Conservation (phyloP, 352 stramenopile species). For the Phytophthora cactorum region DNA sequence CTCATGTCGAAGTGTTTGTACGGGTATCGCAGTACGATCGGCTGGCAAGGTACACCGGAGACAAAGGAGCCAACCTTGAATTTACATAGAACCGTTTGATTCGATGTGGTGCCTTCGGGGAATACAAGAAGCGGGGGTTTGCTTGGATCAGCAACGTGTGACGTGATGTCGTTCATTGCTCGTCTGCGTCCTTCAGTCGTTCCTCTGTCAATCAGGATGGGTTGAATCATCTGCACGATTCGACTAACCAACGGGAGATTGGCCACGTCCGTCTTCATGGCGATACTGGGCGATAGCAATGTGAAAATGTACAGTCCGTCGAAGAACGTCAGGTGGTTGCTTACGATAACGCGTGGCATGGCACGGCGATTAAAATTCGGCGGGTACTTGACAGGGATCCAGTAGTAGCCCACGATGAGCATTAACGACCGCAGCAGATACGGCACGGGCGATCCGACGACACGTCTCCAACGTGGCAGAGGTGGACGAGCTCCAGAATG, state of each 20-base stretch:
- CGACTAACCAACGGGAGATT: slow-evolving; percentile 61
- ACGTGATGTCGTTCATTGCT: slow-evolving; percentile 65
- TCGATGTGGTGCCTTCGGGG: slow-evolving; percentile 76
- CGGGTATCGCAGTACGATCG: slow-evolving; percentile 68
- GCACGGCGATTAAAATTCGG: slow-evolving; percentile 30
- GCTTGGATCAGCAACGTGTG: slow-evolving; percentile 48
- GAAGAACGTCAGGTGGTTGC: slow-evolving; percentile 78
- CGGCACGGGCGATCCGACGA: slow-evolving; percentile 41
- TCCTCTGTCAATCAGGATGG: slow-evolving; percentile 70
- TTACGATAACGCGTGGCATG: slow-evolving; percentile 61
- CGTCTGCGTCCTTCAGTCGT: slow-evolving; percentile 55
- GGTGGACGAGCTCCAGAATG: slow-evolving; percentile 30
- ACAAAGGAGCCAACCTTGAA: slow-evolving; percentile 82
- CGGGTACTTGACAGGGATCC: slow-evolving; percentile 56
- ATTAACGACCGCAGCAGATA: slow-evolving; percentile 56
- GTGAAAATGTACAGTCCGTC: slow-evolving; percentile 70
- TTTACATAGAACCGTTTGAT: slow-evolving; percentile 71
- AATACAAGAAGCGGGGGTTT: slow-evolving; percentile 77
- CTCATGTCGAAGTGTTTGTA: slow-evolving; percentile 80
- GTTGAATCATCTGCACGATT: slow-evolving; percentile 65
- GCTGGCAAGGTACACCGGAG: slow-evolving; percentile 60
- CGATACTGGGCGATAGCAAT: slow-evolving; percentile 63
- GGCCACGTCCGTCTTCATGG: slow-evolving; percentile 75
- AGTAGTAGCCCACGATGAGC: slow-evolving; percentile 75
- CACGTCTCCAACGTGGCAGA: slow-evolving; percentile 53